phyloP scores from a whole-genome alignment of 2,329 filamentous ascomycete species.

The Piedraia hortae region DNA sequence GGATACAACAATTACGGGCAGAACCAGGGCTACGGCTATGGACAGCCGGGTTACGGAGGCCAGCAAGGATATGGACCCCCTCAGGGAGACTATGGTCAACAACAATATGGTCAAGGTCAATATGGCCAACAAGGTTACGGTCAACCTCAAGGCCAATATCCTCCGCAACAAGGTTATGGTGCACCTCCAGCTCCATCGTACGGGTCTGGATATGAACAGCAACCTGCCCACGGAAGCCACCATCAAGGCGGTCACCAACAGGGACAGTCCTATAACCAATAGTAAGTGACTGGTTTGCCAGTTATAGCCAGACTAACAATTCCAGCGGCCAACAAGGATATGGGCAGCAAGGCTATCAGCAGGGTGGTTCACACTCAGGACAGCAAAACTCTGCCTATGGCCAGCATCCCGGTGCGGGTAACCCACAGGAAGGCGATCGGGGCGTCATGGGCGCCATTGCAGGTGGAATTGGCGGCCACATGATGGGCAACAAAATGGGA shows the following conservation, averaged over 20 bases:
- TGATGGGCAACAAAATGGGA: constrained; percentile 28
- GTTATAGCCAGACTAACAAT: constrained; percentile 1
- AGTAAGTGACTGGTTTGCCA: constrained; percentile 1
- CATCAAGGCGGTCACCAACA: constrained; percentile 5
- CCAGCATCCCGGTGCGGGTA: constrained; percentile 15
- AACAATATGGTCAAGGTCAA: constrained; percentile 3
- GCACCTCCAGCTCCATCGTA: constrained; percentile 8
- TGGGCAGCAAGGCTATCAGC: constrained; percentile 11
- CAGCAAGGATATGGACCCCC: constrained; percentile 6
- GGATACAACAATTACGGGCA: constrained; percentile 6
- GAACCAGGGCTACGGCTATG: constrained; percentile 4
- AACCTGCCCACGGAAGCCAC: constrained; percentile 3
- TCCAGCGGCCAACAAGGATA: constrained; percentile 7
- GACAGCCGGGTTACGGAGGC: constrained; percentile 3
- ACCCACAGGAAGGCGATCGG: constrained; percentile 25
- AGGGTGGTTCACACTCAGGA: constrained; percentile 9
- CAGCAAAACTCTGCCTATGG: constrained; percentile 13
- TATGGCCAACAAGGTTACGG: constrained; percentile 4
- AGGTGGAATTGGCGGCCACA: constrained; percentile 28
- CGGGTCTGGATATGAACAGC: constrained; percentile 5
- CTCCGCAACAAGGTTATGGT: constrained; percentile 7
- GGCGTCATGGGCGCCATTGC: constrained; percentile 29
- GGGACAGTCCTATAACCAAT: constrained; percentile 4
- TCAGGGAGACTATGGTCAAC: constrained; percentile 6
- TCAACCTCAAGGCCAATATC: constrained; percentile 7